Evolutionary conservation across 345 rosid species (phyloP), one percentile per base, ranked within the genome.

Genomic region (Eucalyptus dawsonii): DNA sequence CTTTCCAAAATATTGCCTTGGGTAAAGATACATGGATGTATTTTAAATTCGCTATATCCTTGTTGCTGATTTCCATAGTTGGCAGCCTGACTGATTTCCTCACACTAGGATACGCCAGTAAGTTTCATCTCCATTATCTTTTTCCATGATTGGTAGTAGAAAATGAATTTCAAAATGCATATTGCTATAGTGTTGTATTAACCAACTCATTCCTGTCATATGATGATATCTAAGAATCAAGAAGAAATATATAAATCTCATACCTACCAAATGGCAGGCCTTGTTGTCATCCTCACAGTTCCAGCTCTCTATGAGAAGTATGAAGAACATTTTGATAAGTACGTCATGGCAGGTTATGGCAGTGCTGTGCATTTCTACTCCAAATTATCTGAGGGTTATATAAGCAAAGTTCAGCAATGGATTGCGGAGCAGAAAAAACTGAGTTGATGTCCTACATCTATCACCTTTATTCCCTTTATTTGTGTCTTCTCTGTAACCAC

Each of bases 261-360:
- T 37, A 40, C 47, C 27, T 14, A 42, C 53, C 62, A 40, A 14
- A 81, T 90, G 86, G 83, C 96, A 97, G 99, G 96, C 86, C 95
- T 97, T 91, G 87, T 96, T 88, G 87, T 94, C 44, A 53, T 93
- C 88, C 94, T 98, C 69, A 94, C 97, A 16, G 87, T 96, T 88
- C 99, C 99, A 19, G 97, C 94, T 24, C 88, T 96, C 37, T 97
- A 98, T 14, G 99, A 98, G 93, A 95, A 92, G 86, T 92, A 91
- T 13, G 95, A 94, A 87, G 93, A 95, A 87, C 80, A 60, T 89
- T 89, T 97, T 14, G 99, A 96, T 89, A 91, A 91, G 69, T 90
- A 89, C 87, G 12, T 90, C 31, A 80, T 89, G 88, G 81, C 91
- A 80, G 91, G 92, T 51, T 92, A 65, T 91, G 72, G 80, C 88